A percentile compares a stretch with the other conserved stretches of the same genome.
Evolutionary conservation across 2,329 filamentous ascomycete genomes (phyloP).

Genomic region (Dryadomyces sulphureus): DNA sequence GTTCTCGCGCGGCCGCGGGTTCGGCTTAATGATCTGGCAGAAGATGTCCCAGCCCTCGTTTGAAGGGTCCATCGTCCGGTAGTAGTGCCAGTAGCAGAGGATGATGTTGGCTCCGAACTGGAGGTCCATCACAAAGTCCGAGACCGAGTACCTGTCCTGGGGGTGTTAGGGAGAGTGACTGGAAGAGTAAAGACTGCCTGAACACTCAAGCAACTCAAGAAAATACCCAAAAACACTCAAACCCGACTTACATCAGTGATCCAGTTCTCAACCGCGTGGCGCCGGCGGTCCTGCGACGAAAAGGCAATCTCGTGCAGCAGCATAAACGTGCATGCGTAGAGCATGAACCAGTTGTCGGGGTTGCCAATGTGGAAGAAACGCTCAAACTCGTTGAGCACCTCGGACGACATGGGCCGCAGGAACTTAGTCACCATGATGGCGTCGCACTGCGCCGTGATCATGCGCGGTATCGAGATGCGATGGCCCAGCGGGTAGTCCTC

Average conservation of each 20-base stretch:
- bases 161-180: background rate
- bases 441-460: slow-evolving; percentile 31
- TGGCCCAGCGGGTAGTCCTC: slow-evolving; percentile 20
- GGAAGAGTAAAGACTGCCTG: background rate
- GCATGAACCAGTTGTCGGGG: slow-evolving; percentile 18
- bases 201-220: background rate
- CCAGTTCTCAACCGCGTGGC: slow-evolving; percentile 25
- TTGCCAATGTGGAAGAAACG: slow-evolving; percentile 20
- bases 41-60: slow-evolving; percentile 15
- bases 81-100: slow-evolving; percentile 36
- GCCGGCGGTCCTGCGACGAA: slow-evolving; percentile 24
- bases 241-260: slow-evolving; percentile 3
- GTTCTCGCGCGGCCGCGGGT: slow-evolving; percentile 1
- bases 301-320: slow-evolving; percentile 26
- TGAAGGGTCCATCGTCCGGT: slow-evolving; percentile 21
- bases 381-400: slow-evolving; percentile 22
- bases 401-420: slow-evolving; percentile 18
- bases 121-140: slow-evolving; percentile 25
- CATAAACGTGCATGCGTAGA: slow-evolving; percentile 27
- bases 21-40: slow-evolving; percentile 8
- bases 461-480: slow-evolving; percentile 25
- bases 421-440: slow-evolving; percentile 23
- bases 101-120: slow-evolving; percentile 31
- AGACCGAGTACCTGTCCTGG: slow-evolving; percentile 23
- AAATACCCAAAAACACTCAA: too few relatives aligned